A percentile compares a stretch with the other conserved stretches of the same genome.
Conservation (phyloP, 208 protist species). For the Vickermania spadyakhi region DNA sequence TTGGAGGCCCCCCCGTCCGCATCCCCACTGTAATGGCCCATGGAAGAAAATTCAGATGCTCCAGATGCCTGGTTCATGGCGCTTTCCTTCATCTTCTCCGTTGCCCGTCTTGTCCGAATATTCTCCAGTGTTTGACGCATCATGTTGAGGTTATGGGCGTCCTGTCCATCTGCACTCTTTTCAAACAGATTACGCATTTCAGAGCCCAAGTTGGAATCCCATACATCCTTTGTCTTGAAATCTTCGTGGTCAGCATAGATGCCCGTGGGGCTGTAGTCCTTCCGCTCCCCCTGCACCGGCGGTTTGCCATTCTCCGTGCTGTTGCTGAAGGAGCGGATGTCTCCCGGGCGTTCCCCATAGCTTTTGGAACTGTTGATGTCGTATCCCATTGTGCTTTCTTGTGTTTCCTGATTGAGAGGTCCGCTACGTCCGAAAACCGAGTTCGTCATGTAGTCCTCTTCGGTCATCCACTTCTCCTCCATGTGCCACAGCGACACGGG, state of each 20-base stretch:
- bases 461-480: constrained; percentile 86
- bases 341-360: constrained; percentile 61
- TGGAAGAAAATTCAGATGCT: background rate
- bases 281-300: constrained; percentile 60
- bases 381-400: constrained; percentile 75
- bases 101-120: constrained; percentile 61
- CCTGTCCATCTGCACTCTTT: constrained; percentile 54
- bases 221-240: constrained; percentile 78
- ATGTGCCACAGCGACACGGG: constrained; percentile 82
- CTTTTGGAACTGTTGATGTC: constrained; percentile 80
- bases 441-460: constrained; percentile 82
- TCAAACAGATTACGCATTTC: constrained; percentile 77
- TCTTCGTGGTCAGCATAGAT: constrained; percentile 68
- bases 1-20: constrained; percentile 33
- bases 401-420: constrained; percentile 80
- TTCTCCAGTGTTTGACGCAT: constrained; percentile 84
- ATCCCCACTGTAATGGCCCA: constrained; percentile 18
- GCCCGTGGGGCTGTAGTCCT: constrained; percentile 75
- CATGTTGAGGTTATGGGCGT: constrained; percentile 70
- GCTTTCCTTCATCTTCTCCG: constrained; percentile 83
- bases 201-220: constrained; percentile 64
- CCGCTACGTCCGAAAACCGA: constrained; percentile 74
- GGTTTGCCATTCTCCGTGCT: constrained; percentile 36
- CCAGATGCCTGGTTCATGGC: constrained; percentile 42
- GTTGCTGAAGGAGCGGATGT: constrained; percentile 43